Conservation (phyloP, 306 rosid genomes). For the Trifolium subterraneum region DNA sequence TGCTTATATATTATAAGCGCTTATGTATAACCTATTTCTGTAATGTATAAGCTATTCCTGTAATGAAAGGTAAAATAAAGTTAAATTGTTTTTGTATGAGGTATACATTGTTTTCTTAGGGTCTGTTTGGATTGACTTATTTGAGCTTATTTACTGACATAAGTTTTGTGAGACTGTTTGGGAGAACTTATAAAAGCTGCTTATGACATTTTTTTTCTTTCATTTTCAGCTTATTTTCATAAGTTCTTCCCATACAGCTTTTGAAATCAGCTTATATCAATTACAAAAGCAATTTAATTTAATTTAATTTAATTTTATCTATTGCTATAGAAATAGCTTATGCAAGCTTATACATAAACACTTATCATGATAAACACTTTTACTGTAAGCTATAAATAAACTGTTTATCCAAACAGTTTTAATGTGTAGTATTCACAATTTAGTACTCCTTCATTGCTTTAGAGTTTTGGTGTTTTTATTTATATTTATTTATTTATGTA, state of each 20-base stretch:
- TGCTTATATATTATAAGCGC: too few relatives aligned
- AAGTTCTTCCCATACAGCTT: too few relatives aligned
- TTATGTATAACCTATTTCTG: too few relatives aligned
- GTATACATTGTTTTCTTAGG: neutral
- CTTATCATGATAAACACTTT: neutral
- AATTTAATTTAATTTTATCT: neutral
- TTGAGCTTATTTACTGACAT: too few relatives aligned
- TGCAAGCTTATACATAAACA: neutral
- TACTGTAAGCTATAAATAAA: neutral
- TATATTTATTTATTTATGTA: neutral
- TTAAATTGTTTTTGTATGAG: neutral
- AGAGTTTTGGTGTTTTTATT: conserved; percentile 1
- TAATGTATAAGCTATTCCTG: too few relatives aligned
- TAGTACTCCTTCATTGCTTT: neutral
- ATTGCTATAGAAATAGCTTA: neutral
- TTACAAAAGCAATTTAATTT: too few relatives aligned
- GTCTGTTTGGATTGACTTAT: too few relatives aligned
- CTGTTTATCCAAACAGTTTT: neutral
- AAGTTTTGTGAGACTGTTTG: too few relatives aligned
- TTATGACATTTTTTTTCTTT: neutral
- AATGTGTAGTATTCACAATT: neutral
- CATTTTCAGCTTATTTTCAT: too few relatives aligned
- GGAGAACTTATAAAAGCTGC: neutral
- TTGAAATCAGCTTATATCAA: too few relatives aligned
- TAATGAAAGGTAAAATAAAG: too few relatives aligned